Evolutionary conservation across 83 land plant genomes (phyloP), one percentile per base, ranked within the genome.

Genomic region (Picea abies): DNA sequence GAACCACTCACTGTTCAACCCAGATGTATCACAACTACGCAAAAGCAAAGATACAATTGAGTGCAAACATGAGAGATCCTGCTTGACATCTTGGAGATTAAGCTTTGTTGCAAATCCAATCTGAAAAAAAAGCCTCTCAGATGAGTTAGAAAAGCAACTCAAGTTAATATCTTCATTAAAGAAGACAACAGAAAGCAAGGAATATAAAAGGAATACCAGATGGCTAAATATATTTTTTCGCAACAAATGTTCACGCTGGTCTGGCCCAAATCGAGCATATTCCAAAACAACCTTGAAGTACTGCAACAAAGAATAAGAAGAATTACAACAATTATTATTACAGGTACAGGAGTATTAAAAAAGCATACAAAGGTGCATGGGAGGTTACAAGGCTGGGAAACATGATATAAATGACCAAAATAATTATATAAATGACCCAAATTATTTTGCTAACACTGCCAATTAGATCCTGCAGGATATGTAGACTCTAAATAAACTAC

Each of bases 271-370:
- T 32, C 61, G 67, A 44, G 81, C 82, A 82, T 85, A 85, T 35
- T 85, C 81, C n/a, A 85, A 35, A 41, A 85, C 47, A 23, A 85
- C 87, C 66, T 83, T 80, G 44, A 85, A 83, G 68, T 85, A 85
- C 87, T 85, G 87, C 10, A 72, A 41, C 25, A 72, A 72, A 41
- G 44, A 2, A 69, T 16, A 69, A 17, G 69, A 49, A 49, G 11
- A 49, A 49, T 49, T n/a, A 41, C 44, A 71, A 39, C 25, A 41
- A 71, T 1, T 22, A 19, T 71, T 6, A 84, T 47, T 26, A 11
- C 16, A 64, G 20, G 12, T 25, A 37, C 64, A 29, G 22, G 0
- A 41, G 12, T 23, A 60, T 63, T 69, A 4, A 80, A 61, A 19
- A 37, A 20, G 3, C 4, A 6, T n/a, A 8, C 17, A 4, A 64